Percentiles rank a stretch among this genome's conserved stretches.
Conservation (phyloP, 1,284 basidiomycete genomes). For the Rhizoctonia solani region DNA sequence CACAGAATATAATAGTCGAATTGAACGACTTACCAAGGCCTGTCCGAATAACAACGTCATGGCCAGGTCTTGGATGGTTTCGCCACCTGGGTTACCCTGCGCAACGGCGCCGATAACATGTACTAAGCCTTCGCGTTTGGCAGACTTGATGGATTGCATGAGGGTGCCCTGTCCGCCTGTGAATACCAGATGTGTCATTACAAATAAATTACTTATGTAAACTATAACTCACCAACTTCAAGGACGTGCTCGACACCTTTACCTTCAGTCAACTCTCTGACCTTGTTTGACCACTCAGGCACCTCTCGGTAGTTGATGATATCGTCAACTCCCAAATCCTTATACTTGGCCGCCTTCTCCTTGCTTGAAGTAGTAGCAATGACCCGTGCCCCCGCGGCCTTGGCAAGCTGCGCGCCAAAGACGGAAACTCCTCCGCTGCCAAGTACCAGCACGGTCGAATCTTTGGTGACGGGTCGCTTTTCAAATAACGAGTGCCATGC, state of each 20-base stretch:
- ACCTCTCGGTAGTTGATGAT: slow-evolving; percentile 62
- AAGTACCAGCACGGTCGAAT: slow-evolving; percentile 57
- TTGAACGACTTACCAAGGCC: background rate
- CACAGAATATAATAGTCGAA: background rate
- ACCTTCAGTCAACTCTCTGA: slow-evolving; percentile 47
- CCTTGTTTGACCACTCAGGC: slow-evolving; percentile 60
- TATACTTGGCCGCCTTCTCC: no score
- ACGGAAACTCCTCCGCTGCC: slow-evolving; percentile 65
- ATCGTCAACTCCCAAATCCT: slow-evolving; percentile 55
- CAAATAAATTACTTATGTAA: no score
- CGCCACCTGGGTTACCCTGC: background rate
- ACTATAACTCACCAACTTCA: slow-evolving; percentile 9
- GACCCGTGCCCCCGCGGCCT: no score
- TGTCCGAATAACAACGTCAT: background rate
- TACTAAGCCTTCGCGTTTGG: background rate
- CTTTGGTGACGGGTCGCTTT: slow-evolving; percentile 51
- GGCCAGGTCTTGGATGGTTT: no score
- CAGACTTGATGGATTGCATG: slow-evolving; percentile 3
- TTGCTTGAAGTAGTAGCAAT: no score
- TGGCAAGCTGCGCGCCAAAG: slow-evolving; percentile 58
- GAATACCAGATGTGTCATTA: background rate
- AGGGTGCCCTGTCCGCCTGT: slow-evolving; percentile 16
- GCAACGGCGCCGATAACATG: no score
- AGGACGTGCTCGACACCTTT: slow-evolving; percentile 12
- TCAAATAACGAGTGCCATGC: slow-evolving; percentile 57